Conservation (phyloP, 2,329 filamentous ascomycete species). For the Trichoderma gracile region DNA sequence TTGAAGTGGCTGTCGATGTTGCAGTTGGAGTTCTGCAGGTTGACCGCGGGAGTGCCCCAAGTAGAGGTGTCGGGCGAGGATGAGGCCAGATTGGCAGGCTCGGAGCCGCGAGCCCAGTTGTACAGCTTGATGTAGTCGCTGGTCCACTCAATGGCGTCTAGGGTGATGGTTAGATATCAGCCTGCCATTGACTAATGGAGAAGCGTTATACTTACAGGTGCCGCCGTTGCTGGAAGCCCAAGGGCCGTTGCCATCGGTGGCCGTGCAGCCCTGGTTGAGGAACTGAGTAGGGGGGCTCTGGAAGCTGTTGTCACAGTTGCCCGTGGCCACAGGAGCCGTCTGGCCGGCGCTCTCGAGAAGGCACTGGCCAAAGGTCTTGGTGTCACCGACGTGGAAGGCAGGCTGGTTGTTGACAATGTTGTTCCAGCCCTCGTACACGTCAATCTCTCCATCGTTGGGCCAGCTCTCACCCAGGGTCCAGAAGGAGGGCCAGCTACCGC, state of each 20-base stretch:
- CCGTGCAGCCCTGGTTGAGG: conserved; percentile 45
- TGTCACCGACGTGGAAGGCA: conserved; percentile 55
- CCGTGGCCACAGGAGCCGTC: conserved; percentile 36
- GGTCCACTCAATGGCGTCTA: conserved; percentile 47
- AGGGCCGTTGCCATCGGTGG: conserved; percentile 41
- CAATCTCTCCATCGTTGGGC: conserved; percentile 64
- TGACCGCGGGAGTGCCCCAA: conserved; percentile 66
- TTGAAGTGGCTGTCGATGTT: conserved; percentile 64
- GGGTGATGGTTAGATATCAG: background rate
- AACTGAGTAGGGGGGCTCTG: conserved; percentile 39
- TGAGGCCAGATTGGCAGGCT: conserved; percentile 40
- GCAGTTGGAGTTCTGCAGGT: conserved; percentile 60
- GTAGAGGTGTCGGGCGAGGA: conserved; percentile 58
- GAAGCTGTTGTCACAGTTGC: conserved; percentile 46
- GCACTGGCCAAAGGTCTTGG: conserved; percentile 39
- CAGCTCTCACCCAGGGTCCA: conserved; percentile 57
- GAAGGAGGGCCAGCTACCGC: conserved; percentile 73
- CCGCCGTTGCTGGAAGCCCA: conserved; percentile 44
- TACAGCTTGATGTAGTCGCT: conserved; percentile 45
- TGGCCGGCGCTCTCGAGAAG: conserved; percentile 36
- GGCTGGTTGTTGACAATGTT: conserved; percentile 54
- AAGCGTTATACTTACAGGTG: conserved; percentile 43
- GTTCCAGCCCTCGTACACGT: conserved; percentile 69
- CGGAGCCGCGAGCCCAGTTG: conserved; percentile 39
- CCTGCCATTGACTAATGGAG: no score